Conservation (phyloP, 169 alveolate species). For the Cryptosporidium sp. region DNA sequence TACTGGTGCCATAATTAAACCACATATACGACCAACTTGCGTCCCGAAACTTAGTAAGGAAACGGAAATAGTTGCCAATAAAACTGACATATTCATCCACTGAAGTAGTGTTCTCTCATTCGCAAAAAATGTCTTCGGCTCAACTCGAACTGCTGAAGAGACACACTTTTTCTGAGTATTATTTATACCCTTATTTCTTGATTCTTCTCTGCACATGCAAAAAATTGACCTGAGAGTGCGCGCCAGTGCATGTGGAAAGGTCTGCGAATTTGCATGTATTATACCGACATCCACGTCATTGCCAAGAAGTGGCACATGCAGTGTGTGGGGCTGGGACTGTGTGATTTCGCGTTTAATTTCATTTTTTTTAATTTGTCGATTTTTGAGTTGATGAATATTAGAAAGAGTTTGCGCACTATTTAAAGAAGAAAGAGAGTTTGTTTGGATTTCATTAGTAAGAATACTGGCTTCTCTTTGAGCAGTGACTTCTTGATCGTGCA, state of each 20-base stretch:
- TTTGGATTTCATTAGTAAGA: conserved; percentile 23
- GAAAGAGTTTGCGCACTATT: conserved; percentile 16
- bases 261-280: background rate
- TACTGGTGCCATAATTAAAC: conserved; percentile 84
- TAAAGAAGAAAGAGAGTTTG: conserved; percentile 23
- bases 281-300: conserved; percentile 24
- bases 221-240: conserved; percentile 18
- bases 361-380: background rate
- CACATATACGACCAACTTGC: conserved; percentile 81
- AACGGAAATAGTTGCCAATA: conserved; percentile 82
- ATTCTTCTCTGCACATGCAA: conserved; percentile 11
- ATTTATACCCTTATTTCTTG: background rate
- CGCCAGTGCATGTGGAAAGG: background rate
- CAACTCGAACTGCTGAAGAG: conserved; percentile 83
- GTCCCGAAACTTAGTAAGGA: conserved; percentile 82
- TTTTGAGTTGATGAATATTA: background rate
- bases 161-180: conserved; percentile 7
- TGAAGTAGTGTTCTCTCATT: conserved; percentile 83
- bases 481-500: conserved; percentile 71
- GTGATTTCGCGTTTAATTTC: background rate
- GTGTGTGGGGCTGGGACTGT: conserved; percentile 28
- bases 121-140: conserved; percentile 86
- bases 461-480: conserved; percentile 73
- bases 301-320: conserved; percentile 29
- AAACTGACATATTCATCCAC: conserved; percentile 85